Percentiles rank a stretch among this genome's conserved stretches.
Conservation (phyloP, 257 asterid genomes). For the Paraleonurus japonicus region DNA sequence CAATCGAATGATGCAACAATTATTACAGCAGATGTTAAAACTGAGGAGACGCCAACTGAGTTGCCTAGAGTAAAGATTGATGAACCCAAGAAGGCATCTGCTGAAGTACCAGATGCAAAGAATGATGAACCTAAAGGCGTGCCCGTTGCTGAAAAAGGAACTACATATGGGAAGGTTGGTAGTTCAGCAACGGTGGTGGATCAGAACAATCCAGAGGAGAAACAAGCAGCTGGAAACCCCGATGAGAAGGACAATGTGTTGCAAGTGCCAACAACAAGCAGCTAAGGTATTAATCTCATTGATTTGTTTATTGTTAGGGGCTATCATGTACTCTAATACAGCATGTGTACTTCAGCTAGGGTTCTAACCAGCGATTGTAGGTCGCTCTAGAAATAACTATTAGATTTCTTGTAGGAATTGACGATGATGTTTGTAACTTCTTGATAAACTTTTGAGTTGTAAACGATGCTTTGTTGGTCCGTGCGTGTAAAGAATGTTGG, state of each 20-base stretch:
- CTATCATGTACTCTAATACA: slow-evolving; percentile 6
- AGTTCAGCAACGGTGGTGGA: slow-evolving; percentile 20
- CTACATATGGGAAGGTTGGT: slow-evolving; percentile 19
- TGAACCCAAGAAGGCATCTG: slow-evolving; percentile 10
- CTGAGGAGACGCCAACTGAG: slow-evolving; percentile 5
- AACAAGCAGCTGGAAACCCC: slow-evolving; percentile 23
- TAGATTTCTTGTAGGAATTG: slow-evolving; percentile 42
- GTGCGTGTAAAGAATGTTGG: background rate
- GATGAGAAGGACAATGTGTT: background rate
- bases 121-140: slow-evolving; percentile 14
- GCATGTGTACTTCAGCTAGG: slow-evolving; percentile 25
- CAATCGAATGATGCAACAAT: slow-evolving; percentile 18
- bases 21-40: background rate
- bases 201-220: slow-evolving; percentile 27
- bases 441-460: slow-evolving; percentile 12
- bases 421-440: slow-evolving; percentile 19
- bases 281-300: slow-evolving; percentile 4
- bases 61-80: slow-evolving; percentile 7
- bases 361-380: slow-evolving; percentile 32
- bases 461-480: background rate
- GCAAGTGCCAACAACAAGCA: slow-evolving; percentile 26
- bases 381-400: slow-evolving; percentile 31
- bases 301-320: background rate
- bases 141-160: background rate
- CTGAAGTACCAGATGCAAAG: slow-evolving; percentile 13